Evolutionary conservation across 2,329 filamentous ascomycete species (phyloP).

Genomic region (Cercospora zeae-maydis): DNA sequence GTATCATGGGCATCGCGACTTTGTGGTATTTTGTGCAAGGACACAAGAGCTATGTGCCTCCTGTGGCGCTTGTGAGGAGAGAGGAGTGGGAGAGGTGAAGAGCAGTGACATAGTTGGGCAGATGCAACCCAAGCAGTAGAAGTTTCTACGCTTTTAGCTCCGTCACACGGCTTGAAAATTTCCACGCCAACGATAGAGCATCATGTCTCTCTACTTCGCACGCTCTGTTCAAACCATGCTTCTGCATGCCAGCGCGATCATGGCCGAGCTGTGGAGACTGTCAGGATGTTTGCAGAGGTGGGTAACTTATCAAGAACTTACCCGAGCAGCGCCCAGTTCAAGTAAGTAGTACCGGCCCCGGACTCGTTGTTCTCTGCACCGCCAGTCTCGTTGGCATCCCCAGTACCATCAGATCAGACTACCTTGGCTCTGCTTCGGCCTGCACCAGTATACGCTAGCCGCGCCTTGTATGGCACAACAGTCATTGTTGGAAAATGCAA

Average conservation of each 20-base stretch:
- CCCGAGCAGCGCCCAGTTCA: neutral
- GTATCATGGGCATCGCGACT: neutral
- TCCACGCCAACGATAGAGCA: neutral
- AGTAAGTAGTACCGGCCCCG: neutral
- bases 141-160: neutral
- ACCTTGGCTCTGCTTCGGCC: neutral
- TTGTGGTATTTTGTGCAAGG: slow-evolving; percentile 37
- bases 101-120: neutral
- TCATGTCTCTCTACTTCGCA: neutral
- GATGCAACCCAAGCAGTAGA: neutral
- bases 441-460: neutral
- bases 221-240: neutral
- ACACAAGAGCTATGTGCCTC: slow-evolving; percentile 32
- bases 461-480: neutral
- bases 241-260: neutral
- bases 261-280: neutral
- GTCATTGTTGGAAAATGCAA: neutral
- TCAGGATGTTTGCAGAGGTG: neutral
- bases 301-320: neutral
- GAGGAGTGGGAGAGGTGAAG: neutral
- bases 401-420: neutral
- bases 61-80: slow-evolving; percentile 21
- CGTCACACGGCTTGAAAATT: neutral
- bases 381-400: neutral
- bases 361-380: neutral